Evolutionary conservation across 805 yeast species (phyloP).

Genomic region (Pichia insulana): DNA sequence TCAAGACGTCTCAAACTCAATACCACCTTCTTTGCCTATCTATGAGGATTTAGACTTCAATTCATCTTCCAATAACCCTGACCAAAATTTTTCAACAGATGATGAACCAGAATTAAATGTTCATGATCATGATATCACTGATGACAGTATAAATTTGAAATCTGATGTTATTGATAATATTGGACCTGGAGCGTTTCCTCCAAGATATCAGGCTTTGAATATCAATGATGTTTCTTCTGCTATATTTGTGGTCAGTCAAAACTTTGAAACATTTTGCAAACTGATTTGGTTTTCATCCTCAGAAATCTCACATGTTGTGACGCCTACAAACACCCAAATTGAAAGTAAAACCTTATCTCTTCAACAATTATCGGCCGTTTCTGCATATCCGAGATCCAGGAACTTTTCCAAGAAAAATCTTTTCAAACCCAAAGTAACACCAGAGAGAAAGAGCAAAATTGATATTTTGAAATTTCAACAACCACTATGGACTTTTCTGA

Average conservation of each 20-base stretch:
- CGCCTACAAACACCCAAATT: neutral
- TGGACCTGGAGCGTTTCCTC: slow-evolving; percentile 18
- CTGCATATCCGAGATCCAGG: neutral
- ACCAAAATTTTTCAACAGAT: neutral
- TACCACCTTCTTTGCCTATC: slow-evolving; percentile 2
- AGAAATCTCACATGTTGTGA: neutral
- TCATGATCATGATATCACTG: neutral
- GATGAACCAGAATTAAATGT: neutral
- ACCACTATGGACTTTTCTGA: slow-evolving; percentile 46
- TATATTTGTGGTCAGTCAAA: slow-evolving; percentile 29
- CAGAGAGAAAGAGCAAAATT: slow-evolving; percentile 20
- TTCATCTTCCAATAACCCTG: neutral
- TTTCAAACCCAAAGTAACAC: neutral
- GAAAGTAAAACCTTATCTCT: neutral
- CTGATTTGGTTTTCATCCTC: slow-evolving; percentile 23
- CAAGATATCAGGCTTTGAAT: slow-evolving; percentile 24
- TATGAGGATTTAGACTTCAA: neutral
- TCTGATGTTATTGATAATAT: neutral
- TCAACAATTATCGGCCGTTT: neutral
- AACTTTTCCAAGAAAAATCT: neutral
- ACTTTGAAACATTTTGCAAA: slow-evolving; percentile 31
- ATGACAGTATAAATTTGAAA: neutral
- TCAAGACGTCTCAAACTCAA: slow-evolving; percentile 3
- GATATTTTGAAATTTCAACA: slow-evolving; percentile 26
- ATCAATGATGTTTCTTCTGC: slow-evolving; percentile 30